Base-by-base conservation (phyloP, 108 stramenopile genomes). In the Schizochytrium sp. region DNA sequence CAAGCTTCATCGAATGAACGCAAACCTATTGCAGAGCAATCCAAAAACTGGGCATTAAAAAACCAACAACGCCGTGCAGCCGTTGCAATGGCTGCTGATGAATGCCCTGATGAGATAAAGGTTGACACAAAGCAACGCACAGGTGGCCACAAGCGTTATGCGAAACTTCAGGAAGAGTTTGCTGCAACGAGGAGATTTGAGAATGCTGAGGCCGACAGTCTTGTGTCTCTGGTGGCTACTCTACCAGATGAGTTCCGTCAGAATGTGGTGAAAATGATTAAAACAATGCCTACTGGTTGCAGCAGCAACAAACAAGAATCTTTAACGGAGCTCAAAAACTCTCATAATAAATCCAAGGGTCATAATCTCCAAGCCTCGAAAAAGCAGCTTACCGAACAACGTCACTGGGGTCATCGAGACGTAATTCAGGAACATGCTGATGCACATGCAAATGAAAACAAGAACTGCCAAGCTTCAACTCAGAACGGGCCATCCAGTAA, bases 251-350 rank as follows among this genome's bases (percentile, higher is more conserved):
- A 44, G 0, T 69, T 69, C 44, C 64, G 64, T 0, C 42, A 69
- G 64, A 69, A 69, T 69, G 64, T 69, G 10, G 64, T 69, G 19
- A 7, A 15, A 38, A 69, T 69, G 64, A 69, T 69, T 38, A 44
- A 69, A 7, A 69, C 64, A 44, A 38, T 69, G 10, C 64, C 64
- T 38, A 2, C 12, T 28, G 28, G 28, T 28, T 28, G 28, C 28
- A 28, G 28, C 28, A 28, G 28, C 28, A 28, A 28, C 28, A 28
- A 28, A 28, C 28, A 28, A 28, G 28, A 28, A 28, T 28, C 28
- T 28, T 28, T 28, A 28, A 28, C 28, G 28, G 28, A 28, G 28
- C 28, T 28, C 28, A 28, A 28, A 28, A 28, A 28, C 28, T 28
- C 28, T 28, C 28, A 28, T 28, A 28, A 28, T 28, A 28, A 28